Base-by-base conservation (phyloP, 306 rosid genomes). In the Leucaena leucocephala region DNA sequence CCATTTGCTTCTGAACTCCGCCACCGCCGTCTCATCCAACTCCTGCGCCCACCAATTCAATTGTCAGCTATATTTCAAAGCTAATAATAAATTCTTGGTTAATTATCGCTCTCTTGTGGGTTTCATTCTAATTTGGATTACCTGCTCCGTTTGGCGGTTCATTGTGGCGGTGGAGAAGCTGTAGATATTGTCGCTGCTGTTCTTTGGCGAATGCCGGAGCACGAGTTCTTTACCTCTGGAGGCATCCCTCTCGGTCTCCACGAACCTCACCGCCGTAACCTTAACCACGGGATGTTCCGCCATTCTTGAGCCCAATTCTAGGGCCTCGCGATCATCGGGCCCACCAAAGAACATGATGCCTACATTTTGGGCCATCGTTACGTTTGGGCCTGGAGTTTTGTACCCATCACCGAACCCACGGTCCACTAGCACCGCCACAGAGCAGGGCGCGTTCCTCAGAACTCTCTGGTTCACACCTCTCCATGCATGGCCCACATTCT, bases 281-380 rank as follows among this genome's bases (percentile, higher is more conserved):
- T 58, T 58, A 1, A 58, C 64, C 15, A 4, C 64, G 2, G 64
- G 64, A 58, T 58, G 64, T 58, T 58, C 64, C 6, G 64, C 64
- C 64, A 58, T 58, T 10, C 64, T 58, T 27, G 35, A 58, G 14
- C 91, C 93, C 49, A 94, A 65, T 64, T 87, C 87, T 62, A 91
- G 59, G 12, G 91, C 95, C 83, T 92, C 95, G 0, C 95, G 88
- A 44, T 92, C 97, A 76, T 94, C 97, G 0, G 97, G 97, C 68
- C 98, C 98, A 42, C 98, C 95, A 1, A 94, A 94, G 68, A 88
- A 92, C 21, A 91, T 6, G 0, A 94, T n/a, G 34, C 94, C 88
- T 0, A 94, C 66, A 5, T 77, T 61, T 46, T 73, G 93, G 78
- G 81, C 57, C 50, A 46, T 52, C 0, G 21, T 7, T 0, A 27